Base-by-base conservation (phyloP, 306 rosid genomes). In the Cyamopsis tetragonoloba region DNA sequence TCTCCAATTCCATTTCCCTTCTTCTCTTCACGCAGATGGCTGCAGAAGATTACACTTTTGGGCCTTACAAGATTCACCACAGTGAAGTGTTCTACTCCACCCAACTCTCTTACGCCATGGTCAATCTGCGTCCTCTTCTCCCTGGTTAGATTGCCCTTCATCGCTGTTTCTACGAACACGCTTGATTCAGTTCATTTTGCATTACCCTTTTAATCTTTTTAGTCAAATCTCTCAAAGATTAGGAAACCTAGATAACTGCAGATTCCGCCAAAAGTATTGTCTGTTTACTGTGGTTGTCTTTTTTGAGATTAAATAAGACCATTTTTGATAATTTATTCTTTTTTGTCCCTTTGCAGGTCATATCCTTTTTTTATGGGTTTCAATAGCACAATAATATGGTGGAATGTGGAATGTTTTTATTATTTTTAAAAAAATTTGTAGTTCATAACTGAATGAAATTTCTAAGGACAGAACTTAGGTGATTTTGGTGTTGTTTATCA, bases 71-170 rank as follows among this genome's bases (percentile, higher is more conserved):
- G 77, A 88, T 93, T 54, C 84, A 81, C 76, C 55, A 53, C n/a
- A 83, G 51, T 35, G 95, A 84, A 82, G 98, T 93, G 19, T 93
- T 93, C 79, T 88, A 81, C 81, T 28, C 76, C 28, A 81, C 96
- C n/a, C 30, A 42, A 7, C 93, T 87, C 42, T 89, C 97, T 18
- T 93, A 73, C 44, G 97, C 97, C 39, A 48, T 86, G 85, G 98
- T 93, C 61, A 89, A 93, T 60, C 85, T 93, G 4, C 98, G 96
- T 63, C 98, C 98, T 68, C 68, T 72, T 82, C 80, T 93, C 66
- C 97, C 98, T 75, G 98, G 98, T 93, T 23, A 78, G 18, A 9
- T 64, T 44, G 3, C 46, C 18, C 22, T 3, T 47, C 41, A 4
- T 64, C 7, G 6, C 22, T 2, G 7, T 10, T 65, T 74, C 10